Conservation (phyloP, 2,329 filamentous ascomycete genomes). For the Cercospora sp. region DNA sequence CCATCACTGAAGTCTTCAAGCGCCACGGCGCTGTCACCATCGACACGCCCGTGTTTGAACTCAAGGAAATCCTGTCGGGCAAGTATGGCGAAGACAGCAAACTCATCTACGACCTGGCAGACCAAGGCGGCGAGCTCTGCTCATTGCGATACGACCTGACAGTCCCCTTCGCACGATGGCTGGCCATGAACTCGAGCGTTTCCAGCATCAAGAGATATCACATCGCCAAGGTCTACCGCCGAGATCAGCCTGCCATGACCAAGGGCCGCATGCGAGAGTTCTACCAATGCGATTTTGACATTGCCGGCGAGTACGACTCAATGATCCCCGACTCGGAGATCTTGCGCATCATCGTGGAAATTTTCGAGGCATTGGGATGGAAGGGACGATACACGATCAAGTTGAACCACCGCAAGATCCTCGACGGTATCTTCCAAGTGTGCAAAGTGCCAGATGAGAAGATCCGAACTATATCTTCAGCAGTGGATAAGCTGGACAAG, state of each 20-base stretch:
- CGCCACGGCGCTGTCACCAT: constrained; percentile 77
- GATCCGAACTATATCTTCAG: constrained; percentile 84
- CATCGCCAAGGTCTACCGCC: constrained; percentile 86
- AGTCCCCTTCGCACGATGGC: constrained; percentile 86
- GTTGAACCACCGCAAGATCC: constrained; percentile 90
- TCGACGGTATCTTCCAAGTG: constrained; percentile 89
- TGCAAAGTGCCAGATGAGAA: constrained; percentile 85
- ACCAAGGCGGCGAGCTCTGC: constrained; percentile 83
- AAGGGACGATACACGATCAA: constrained; percentile 79
- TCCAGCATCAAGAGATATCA: constrained; percentile 91
- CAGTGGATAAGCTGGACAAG: constrained; percentile 96
- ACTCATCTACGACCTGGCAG: constrained; percentile 85
- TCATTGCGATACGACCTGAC: constrained; percentile 85
- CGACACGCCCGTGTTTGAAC: constrained; percentile 81
- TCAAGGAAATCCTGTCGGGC: constrained; percentile 80
- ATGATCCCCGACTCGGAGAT: constrained; percentile 95
- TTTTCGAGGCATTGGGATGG: constrained; percentile 79
- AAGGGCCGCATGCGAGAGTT: constrained; percentile 95
- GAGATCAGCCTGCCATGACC: constrained; percentile 81
- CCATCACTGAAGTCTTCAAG: constrained; percentile 77
- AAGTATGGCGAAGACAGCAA: constrained; percentile 94
- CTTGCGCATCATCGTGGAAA: constrained; percentile 77
- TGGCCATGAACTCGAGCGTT: constrained; percentile 84
- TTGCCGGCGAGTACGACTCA: constrained; percentile 81
- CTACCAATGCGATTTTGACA: constrained; percentile 96